Evolutionary conservation across 345 rosid genomes (phyloP), one percentile per base, ranked within the genome.

Genomic region (Gynandropsis gynandra): DNA sequence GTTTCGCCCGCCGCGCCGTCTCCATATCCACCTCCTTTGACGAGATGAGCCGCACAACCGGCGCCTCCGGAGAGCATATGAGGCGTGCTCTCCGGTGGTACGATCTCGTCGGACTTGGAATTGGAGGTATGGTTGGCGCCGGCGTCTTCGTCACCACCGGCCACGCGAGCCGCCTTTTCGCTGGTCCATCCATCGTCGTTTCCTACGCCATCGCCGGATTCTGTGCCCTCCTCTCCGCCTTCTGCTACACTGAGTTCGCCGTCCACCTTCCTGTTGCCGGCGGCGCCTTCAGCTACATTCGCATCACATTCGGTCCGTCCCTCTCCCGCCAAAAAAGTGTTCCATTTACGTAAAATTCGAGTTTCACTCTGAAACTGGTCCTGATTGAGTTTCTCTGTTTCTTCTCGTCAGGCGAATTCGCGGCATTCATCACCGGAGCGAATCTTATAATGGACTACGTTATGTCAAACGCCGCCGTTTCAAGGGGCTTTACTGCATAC

Each of bases 221-320:
- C 60, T 86, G 96, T 60, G 90, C 97, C 43, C 83, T 86, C 16
- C 94, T 89, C 70, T 89, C 97, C 32, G 94, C 96, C 61, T 81
- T 89, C 66, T 89, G 97, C 63, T 89, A 89, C 80, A 89, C 97
- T 12, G 97, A 89, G 59, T 89, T 89, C 68, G 97, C 97, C 56
- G 97, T 89, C 35, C 88, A 83, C 14, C 74, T 89, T 69, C 97
- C 96, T n/a, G 88, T 89, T n/a, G 97, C 97, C 42, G 97, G 97
- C 49, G 97, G 97, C 17, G 88, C 97, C 38, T 89, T 86, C 76
- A 83, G 90, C 65, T 89, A 86, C 68, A 75, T 89, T 63, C 81
- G 97, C 16, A 78, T 81, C 77, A 83, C 96, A 7, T 86, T 89
- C 49, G 97, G 95, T 78, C 18, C 37, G 75, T 63, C 7, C 13